Evolutionary conservation across 768 basidiomycete genomes (phyloP).

Genomic region (Agaricus bisporus): DNA sequence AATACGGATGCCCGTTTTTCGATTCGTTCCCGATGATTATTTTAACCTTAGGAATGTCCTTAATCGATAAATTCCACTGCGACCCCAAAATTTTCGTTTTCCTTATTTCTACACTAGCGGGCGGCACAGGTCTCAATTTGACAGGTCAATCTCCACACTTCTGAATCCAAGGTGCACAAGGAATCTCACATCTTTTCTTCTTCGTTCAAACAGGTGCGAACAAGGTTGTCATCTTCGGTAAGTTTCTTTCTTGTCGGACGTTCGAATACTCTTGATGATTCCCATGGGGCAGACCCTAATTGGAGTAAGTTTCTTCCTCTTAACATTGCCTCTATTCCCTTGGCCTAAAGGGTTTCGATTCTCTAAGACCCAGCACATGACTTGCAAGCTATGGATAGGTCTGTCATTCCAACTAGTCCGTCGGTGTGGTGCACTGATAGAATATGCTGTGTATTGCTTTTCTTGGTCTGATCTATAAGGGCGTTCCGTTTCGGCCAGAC

Average conservation of each 20-base stretch:
- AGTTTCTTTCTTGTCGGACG: constrained; percentile 15
- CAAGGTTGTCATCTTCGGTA: constrained; percentile 88
- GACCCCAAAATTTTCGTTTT: constrained; percentile 74
- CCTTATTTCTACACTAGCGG: constrained; percentile 86
- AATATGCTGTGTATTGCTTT: background rate
- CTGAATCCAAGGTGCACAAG: background rate
- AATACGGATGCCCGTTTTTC: background rate
- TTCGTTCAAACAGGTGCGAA: constrained; percentile 56
- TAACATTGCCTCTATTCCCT: background rate
- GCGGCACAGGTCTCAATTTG: constrained; percentile 86
- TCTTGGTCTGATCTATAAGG: constrained; percentile 19
- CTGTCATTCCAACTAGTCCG: background rate
- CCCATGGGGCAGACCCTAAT: constrained; percentile 61
- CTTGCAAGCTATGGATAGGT: constrained; percentile 84
- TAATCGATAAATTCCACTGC: constrained; percentile 79
- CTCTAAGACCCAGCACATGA: constrained; percentile 87
- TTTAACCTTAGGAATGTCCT: constrained; percentile 58
- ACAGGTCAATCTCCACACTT: constrained; percentile 34
- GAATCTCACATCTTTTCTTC: background rate
- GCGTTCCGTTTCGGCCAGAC: constrained; percentile 85
- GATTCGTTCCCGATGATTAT: background rate
- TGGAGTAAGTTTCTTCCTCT: constrained; percentile 67
- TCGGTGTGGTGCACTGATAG: background rate
- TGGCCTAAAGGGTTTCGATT: background rate
- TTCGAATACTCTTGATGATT: constrained; percentile 5